phyloP scores from a whole-genome alignment of 2,329 filamentous ascomycete species.

The Colletotrichum musicola region DNA sequence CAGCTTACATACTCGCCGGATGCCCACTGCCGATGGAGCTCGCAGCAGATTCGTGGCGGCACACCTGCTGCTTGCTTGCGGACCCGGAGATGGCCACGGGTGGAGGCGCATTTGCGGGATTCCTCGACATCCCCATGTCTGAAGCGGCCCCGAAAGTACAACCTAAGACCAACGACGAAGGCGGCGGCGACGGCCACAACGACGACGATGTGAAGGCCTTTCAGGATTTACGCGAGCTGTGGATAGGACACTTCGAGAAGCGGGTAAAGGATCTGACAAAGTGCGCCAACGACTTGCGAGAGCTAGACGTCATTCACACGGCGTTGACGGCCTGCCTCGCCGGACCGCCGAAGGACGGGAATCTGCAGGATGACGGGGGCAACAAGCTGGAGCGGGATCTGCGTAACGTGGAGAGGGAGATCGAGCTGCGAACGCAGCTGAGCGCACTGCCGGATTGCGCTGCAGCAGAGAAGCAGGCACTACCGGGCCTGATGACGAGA shows the following conservation, averaged over 20 bases:
- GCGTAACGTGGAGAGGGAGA: neutral
- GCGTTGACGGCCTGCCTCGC: neutral
- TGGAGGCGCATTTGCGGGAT: neutral
- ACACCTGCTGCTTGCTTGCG: neutral
- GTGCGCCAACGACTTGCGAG: neutral
- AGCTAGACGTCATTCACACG: neutral
- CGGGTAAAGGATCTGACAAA: neutral
- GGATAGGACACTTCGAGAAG: neutral
- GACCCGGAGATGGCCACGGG: neutral
- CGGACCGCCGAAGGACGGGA: neutral
- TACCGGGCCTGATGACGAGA: neutral
- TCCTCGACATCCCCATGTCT: neutral
- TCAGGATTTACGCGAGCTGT: neutral
- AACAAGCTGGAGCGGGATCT: neutral
- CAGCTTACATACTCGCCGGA: neutral
- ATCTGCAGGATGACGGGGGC: neutral
- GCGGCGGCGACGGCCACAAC: no score
- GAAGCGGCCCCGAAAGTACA: neutral
- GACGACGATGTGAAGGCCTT: neutral
- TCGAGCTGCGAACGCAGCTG: constrained; percentile 1
- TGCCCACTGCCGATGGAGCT: neutral
- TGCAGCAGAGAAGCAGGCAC: neutral
- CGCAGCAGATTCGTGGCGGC: neutral
- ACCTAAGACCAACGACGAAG: neutral
- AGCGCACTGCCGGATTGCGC: constrained; percentile 8